phyloP scores from a whole-genome alignment of 345 rosid genomes.

The Turritis glabra region DNA sequence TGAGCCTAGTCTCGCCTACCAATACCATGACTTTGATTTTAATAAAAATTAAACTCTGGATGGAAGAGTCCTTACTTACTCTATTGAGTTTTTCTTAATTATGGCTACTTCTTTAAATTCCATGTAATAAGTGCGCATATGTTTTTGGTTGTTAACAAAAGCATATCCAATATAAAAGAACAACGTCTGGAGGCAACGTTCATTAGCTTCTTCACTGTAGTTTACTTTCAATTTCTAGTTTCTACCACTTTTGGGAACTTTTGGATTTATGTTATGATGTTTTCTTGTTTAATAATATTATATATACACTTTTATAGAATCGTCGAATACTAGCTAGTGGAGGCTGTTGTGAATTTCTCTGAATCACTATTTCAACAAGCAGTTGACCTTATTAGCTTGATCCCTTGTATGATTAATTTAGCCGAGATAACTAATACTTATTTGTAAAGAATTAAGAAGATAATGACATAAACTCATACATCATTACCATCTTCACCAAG shows the following conservation, averaged over 20 bases:
- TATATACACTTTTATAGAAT: background rate
- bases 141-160: too few species aligned
- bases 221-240: too few species aligned
- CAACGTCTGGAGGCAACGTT: too few species aligned
- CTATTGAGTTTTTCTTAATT: too few species aligned
- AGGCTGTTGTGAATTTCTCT: background rate
- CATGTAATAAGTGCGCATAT: too few species aligned
- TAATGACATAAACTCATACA: background rate
- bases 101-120: background rate
- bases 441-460: background rate
- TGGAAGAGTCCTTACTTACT: background rate
- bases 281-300: background rate
- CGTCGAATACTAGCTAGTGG: background rate
- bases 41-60: too few species aligned
- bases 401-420: background rate
- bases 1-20: too few species aligned
- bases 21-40: too few species aligned
- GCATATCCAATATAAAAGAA: too few species aligned
- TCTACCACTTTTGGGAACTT: too few species aligned
- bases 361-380: constrained; percentile 2
- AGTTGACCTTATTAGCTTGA: background rate
- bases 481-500: background rate
- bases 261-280: too few species aligned
- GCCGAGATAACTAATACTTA: background rate
- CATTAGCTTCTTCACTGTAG: too few species aligned